phyloP scores from a whole-genome alignment of 306 rosid species.

The Gastrolobium bilobum region DNA sequence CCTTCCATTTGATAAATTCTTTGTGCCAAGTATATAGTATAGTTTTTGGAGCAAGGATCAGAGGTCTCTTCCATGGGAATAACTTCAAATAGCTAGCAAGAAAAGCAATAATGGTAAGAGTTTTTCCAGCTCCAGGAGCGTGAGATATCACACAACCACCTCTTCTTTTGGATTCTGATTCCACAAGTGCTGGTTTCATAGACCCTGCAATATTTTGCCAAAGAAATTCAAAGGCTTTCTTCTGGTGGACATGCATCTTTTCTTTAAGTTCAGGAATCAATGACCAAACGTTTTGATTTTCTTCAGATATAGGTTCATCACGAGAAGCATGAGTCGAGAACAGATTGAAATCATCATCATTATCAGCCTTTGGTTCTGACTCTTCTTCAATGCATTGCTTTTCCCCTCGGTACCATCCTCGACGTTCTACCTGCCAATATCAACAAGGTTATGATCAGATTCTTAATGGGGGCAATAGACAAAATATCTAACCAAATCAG shows the following conservation, averaged over 20 bases:
- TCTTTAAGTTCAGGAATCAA: constrained; percentile 53
- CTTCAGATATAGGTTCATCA: constrained; percentile 60
- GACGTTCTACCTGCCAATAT: constrained; percentile 63
- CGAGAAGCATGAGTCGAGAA: constrained; percentile 46
- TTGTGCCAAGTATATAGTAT: constrained; percentile 91
- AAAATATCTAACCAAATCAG: not conserved
- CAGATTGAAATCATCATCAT: constrained; percentile 58
- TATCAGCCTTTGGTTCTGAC: constrained; percentile 54
- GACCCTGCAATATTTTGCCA: constrained; percentile 87
- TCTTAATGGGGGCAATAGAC: not conserved
- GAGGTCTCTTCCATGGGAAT: constrained; percentile 80
- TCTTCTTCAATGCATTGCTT: constrained; percentile 55
- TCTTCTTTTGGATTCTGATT: constrained; percentile 55
- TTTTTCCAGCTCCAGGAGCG: constrained; percentile 94
- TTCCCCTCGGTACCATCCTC: constrained; percentile 63
- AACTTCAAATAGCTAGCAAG: constrained; percentile 82
- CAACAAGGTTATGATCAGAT: constrained; percentile 49
- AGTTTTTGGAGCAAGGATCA: constrained; percentile 90
- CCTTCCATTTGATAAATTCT: constrained; percentile 85
- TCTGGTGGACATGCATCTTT: constrained; percentile 77
- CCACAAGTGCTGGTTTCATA: constrained; percentile 62
- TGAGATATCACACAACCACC: constrained; percentile 98
- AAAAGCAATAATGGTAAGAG: constrained; percentile 82
- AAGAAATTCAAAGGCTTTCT: constrained; percentile 89
- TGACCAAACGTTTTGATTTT: constrained; percentile 76